phyloP scores from a whole-genome alignment of 805 yeast genomes.

The Wickerhamiella brachini region DNA sequence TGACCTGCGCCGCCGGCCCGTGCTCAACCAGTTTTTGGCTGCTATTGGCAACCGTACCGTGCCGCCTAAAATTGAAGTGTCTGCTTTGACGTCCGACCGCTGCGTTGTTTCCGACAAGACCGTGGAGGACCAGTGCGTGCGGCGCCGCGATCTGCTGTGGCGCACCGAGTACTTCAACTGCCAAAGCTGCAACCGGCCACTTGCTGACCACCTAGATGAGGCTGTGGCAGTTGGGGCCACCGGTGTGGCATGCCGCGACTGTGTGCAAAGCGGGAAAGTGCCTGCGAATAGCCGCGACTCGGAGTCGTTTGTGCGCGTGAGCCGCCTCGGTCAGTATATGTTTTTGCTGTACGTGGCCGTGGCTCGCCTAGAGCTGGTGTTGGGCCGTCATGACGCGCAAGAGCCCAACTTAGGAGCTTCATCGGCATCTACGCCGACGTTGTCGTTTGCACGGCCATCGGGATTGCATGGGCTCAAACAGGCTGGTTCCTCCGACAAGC shows the following conservation, averaged over 20 bases:
- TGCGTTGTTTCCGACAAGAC: slow-evolving; percentile 61
- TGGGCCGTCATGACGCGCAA: slow-evolving; percentile 17
- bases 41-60: neutral
- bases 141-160: slow-evolving; percentile 55
- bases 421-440: slow-evolving; percentile 7
- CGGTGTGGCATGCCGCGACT: slow-evolving; percentile 44
- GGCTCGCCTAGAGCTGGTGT: slow-evolving; percentile 41
- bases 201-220: slow-evolving; percentile 28
- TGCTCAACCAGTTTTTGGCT: slow-evolving; percentile 42
- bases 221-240: slow-evolving; percentile 26
- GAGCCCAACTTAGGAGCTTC: slow-evolving; percentile 6
- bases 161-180: slow-evolving; percentile 67
- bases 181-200: slow-evolving; percentile 36
- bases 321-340: slow-evolving; percentile 59
- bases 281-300: neutral
- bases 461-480: neutral
- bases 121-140: slow-evolving; percentile 73
- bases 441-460: slow-evolving; percentile 1
- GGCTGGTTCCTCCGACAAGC: slow-evolving; percentile 2
- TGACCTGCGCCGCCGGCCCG: slow-evolving; percentile 42
- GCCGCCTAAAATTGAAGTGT: neutral
- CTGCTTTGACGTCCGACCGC: slow-evolving; percentile 37
- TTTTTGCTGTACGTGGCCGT: slow-evolving; percentile 75
- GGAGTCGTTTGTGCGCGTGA: slow-evolving; percentile 40
- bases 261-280: slow-evolving; percentile 36